A percentile compares a stretch with the other conserved stretches of the same genome.
phyloP scores from a whole-genome alignment of 805 yeast species.

The Torulaspora franciscae region DNA sequence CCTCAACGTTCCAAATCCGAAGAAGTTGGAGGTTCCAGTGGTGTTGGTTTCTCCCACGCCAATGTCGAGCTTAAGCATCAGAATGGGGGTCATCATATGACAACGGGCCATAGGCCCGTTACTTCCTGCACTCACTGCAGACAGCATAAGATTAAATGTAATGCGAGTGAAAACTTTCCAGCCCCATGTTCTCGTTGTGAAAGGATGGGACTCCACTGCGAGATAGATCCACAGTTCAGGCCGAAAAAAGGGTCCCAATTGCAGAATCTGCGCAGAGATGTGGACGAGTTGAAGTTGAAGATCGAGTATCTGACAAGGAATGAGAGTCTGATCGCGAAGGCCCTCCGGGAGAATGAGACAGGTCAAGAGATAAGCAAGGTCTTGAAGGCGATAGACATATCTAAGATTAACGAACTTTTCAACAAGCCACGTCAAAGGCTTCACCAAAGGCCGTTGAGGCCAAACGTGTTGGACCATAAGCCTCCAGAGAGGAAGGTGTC shows the following conservation, averaged over 20 bases:
- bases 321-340: conserved; percentile 64
- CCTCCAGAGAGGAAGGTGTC: conserved; percentile 19
- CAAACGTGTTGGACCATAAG: conserved; percentile 2
- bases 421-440: conserved; percentile 8
- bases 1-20: conserved; percentile 11
- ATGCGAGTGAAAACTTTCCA: conserved; percentile 81
- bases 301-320: conserved; percentile 61
- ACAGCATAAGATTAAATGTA: conserved; percentile 90
- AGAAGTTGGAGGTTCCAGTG: conserved; percentile 1
- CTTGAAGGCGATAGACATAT: conserved; percentile 13
- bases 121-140: conserved; percentile 93
- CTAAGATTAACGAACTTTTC: conserved; percentile 9
- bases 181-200: conserved; percentile 78
- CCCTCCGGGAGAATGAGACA: conserved; percentile 38
- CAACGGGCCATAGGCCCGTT: conserved; percentile 71
- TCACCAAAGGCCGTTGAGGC: conserved; percentile 10
- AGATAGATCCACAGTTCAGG: conserved; percentile 84
- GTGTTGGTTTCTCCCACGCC: not conserved
- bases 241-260: conserved; percentile 91
- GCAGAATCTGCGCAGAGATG: conserved; percentile 77
- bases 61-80: conserved; percentile 1
- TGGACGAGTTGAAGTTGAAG: conserved; percentile 70
- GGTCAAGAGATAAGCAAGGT: conserved; percentile 20
- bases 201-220: conserved; percentile 73
- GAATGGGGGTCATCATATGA: conserved; percentile 7